These are phyloP conservation scores for Termitomyces bulborhizus DNA, from an alignment of 768 basidiomycete species.

Conservation along the genomic window DNA sequence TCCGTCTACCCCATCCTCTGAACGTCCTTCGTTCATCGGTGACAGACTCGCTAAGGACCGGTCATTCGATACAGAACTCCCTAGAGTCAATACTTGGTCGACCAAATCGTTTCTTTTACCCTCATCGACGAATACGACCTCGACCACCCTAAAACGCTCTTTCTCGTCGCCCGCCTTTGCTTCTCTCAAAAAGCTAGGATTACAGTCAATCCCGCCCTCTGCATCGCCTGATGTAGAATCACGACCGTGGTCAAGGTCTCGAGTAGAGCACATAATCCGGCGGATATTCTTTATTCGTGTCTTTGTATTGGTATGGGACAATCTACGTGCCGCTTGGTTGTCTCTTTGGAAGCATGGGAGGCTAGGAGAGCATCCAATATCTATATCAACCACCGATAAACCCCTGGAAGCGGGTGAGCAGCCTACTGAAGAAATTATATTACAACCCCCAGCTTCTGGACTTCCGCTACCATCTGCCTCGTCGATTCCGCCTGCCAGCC, in stretches of 20 bases:
- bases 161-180: slow-evolving; percentile 56
- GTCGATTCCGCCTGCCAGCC: background rate
- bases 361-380: slow-evolving; percentile 3
- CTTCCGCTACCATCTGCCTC: slow-evolving; percentile 1
- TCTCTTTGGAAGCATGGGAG: slow-evolving; percentile 25
- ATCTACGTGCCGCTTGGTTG: slow-evolving; percentile 57
- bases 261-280: slow-evolving; percentile 39
- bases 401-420: slow-evolving; percentile 1
- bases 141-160: slow-evolving; percentile 43
- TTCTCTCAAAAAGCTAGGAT: slow-evolving; percentile 18
- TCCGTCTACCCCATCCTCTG: slow-evolving; percentile 47
- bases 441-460: background rate
- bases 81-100: slow-evolving; percentile 53
- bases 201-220: slow-evolving; percentile 18
- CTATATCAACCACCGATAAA: slow-evolving; percentile 1
- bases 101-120: slow-evolving; percentile 45
- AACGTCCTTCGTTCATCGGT: slow-evolving; percentile 24
- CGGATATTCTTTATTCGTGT: slow-evolving; percentile 69
- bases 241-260: slow-evolving; percentile 28
- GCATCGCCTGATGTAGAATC: slow-evolving; percentile 19
- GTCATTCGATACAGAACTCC: slow-evolving; percentile 26
- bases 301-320: slow-evolving; percentile 64
- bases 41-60: slow-evolving; percentile 17
- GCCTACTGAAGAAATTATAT: background rate
- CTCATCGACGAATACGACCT: slow-evolving; percentile 21